Base-by-base conservation (phyloP, 768 basidiomycete species). In the Boletus vinaceobasis region DNA sequence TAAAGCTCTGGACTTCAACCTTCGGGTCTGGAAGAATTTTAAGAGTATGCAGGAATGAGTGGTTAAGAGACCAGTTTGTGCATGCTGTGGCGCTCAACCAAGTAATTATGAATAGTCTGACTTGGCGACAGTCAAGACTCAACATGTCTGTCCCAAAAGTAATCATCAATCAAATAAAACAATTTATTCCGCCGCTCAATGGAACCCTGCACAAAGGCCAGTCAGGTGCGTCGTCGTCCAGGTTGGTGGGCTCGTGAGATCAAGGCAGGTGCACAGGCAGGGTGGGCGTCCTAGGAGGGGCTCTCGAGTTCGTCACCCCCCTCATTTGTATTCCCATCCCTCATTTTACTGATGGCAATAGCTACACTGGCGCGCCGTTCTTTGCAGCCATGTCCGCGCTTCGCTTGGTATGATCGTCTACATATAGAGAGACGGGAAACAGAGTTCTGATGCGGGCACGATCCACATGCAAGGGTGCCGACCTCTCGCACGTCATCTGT, bases 401-500 rank as follows among this genome's bases (percentile, higher is more conserved):
- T 59, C 82, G 92, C 60, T 80, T 97, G 67, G 93, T 92, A 50
- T 7, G 62, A 29, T 31, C 21, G 26, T 50, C 37, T 49, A 42
- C n/a, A 15, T 43, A 14, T 32, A 21, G 14, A 26, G 23, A 35
- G 27, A 43, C 15, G 17, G 27, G 10, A 43, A 27, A 11, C 17
- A n/a, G 21, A 15, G 9, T 15, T 15, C 46, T 47, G 21, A 47
- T 33, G 10, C 23, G 35, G 47, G n/a, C 32, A 47, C 32, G 26
- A 35, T 35, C 38, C 19, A 11, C 3, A 31, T 17, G 17, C 50
- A 91, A 48, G 90, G 95, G 95, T 33, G 91, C 88, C 46, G 96
- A 98, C 71, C 78, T 98, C 21, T 94, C 95, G 23, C 97, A 98
- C 78, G 92, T 98, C 55, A 96, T 98, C 52, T 99, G 97, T 73